Percentiles rank a stretch among this genome's conserved stretches.
phyloP scores from a whole-genome alignment of 2,329 filamentous ascomycete species.

The Orbilia blumenaviensis region DNA sequence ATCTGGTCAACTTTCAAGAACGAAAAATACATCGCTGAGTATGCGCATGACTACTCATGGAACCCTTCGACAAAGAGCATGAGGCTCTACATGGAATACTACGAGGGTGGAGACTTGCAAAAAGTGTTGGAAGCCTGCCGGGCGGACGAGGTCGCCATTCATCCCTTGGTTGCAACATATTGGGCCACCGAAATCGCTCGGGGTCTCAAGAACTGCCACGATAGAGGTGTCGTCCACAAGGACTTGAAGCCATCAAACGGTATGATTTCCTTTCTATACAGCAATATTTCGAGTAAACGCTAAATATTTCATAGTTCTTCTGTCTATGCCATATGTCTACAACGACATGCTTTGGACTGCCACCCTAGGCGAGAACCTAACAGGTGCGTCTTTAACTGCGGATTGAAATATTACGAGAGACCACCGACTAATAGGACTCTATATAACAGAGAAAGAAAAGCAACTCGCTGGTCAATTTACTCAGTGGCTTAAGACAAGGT shows the following conservation, averaged over 20 bases:
- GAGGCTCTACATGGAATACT: conserved; percentile 50
- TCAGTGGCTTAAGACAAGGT: conserved; percentile 50
- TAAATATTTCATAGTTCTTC: conserved; percentile 28
- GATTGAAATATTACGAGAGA: background rate
- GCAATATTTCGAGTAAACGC: background rate
- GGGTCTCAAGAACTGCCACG: conserved; percentile 49
- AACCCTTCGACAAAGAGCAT: conserved; percentile 52
- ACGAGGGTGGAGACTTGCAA: conserved; percentile 49
- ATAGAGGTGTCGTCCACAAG: conserved; percentile 49
- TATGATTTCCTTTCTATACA: background rate
- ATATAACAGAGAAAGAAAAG: conserved; percentile 46
- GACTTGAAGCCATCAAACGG: conserved; percentile 52
- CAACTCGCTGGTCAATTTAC: conserved; percentile 44
- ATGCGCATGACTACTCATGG: conserved; percentile 51
- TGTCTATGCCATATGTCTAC: conserved; percentile 51
- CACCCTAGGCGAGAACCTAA: conserved; percentile 45
- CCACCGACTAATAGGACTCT: background rate
- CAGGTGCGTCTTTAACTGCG: conserved; percentile 15
- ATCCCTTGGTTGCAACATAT: conserved; percentile 46
- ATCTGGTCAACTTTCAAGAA: conserved; percentile 52
- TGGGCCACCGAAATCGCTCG: conserved; percentile 50
- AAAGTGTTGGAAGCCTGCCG: conserved; percentile 45
- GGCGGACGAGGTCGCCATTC: conserved; percentile 51
- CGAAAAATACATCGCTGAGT: conserved; percentile 50
- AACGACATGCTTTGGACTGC: conserved; percentile 53